Conservation (phyloP, 2,329 filamentous ascomycete genomes). For the Fusarium piperis region DNA sequence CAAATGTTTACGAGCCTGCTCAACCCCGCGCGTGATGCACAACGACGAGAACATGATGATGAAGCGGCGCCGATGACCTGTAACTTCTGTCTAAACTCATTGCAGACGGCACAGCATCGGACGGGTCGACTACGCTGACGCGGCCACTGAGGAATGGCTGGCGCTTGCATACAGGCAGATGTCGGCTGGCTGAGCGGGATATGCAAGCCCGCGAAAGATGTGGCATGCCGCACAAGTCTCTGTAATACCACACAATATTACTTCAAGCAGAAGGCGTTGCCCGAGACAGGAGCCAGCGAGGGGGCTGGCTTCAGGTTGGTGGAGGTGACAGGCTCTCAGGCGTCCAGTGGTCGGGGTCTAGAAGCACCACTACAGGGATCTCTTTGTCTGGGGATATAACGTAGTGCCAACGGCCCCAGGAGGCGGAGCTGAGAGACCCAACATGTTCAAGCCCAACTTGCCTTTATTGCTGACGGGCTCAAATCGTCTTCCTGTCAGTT, state of each 20-base stretch:
- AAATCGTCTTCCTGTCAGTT: constrained; percentile 12
- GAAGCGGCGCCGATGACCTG: constrained; percentile 3
- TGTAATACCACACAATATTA: constrained; percentile 16
- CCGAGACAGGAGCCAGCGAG: neutral
- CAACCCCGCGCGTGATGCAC: constrained; percentile 26
- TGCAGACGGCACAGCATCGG: constrained; percentile 12
- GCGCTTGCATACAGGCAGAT: neutral
- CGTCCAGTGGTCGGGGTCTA: neutral
- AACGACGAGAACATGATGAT: constrained; percentile 36
- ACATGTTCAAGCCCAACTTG: neutral
- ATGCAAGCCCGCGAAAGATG: neutral
- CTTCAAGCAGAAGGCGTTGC: neutral
- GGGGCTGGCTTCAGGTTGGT: constrained; percentile 2
- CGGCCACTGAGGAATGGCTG: constrained; percentile 18
- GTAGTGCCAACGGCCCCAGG: neutral
- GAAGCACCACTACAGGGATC: neutral
- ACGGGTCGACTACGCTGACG: constrained; percentile 24
- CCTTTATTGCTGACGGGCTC: neutral
- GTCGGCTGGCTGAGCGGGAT: neutral
- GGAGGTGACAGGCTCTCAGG: neutral
- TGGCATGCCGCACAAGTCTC: neutral
- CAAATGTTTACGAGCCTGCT: constrained; percentile 3
- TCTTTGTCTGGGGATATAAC: neutral
- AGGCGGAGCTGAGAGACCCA: neutral
- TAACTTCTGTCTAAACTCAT: constrained; percentile 1